Percentiles rank a stretch among this genome's conserved stretches.
phyloP scores from a whole-genome alignment of 2,329 filamentous ascomycete genomes.

The Escovopsis sp. region DNA sequence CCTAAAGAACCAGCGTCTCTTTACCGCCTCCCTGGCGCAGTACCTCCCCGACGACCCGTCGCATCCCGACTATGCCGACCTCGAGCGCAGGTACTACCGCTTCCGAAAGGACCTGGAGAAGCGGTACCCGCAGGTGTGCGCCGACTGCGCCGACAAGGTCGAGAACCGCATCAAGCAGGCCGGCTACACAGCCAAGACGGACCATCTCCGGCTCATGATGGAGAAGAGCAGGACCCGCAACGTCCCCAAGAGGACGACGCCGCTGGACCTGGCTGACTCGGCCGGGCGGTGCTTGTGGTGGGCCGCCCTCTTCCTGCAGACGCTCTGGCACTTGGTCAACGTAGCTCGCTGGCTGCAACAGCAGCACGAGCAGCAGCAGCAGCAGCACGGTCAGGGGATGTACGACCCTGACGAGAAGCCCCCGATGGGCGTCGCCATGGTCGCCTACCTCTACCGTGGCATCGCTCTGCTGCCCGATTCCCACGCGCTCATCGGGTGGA shows the following conservation, averaged over 20 bases:
- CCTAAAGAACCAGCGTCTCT: constrained; percentile 75
- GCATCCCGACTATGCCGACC: constrained; percentile 54
- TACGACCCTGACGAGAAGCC: constrained; percentile 19
- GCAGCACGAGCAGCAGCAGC: too few relatives aligned
- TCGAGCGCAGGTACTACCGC: constrained; percentile 52
- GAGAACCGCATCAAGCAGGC: constrained; percentile 53
- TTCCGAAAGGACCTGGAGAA: constrained; percentile 63
- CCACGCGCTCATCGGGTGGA: constrained; percentile 29
- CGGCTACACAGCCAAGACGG: constrained; percentile 72
- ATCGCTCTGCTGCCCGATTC: constrained; percentile 23
- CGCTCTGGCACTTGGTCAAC: constrained; percentile 34
- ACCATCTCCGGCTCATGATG: constrained; percentile 62
- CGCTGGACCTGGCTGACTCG: constrained; percentile 28
- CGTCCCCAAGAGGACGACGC: constrained; percentile 16
- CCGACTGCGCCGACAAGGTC: constrained; percentile 61
- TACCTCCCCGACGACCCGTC: constrained; percentile 54
- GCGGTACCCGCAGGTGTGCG: constrained; percentile 81
- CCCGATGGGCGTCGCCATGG: constrained; percentile 4
- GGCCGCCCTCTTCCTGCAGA: constrained; percentile 29
- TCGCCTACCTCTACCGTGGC: constrained; percentile 7
- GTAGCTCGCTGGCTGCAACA: constrained; percentile 13
- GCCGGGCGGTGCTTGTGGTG: constrained; percentile 34
- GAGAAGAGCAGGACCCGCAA: constrained; percentile 39
- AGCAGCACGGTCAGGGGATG: constrained; percentile 14
- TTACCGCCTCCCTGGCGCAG: constrained; percentile 60